These are phyloP conservation scores for Candida sp. DNA, from an alignment of 1,139 yeast species.

Conservation along the genomic window DNA sequence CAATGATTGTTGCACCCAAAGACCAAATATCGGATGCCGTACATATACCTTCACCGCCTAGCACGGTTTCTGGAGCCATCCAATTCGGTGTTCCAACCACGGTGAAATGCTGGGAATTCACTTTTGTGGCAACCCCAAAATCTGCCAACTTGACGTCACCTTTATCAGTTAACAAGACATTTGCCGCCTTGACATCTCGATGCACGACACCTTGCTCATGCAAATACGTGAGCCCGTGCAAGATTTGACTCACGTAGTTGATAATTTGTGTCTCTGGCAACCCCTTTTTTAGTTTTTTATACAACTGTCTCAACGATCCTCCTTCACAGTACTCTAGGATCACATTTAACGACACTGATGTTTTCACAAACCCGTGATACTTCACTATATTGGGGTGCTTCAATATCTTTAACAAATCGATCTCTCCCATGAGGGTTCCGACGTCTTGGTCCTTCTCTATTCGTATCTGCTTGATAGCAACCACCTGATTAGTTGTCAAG, in stretches of 20 bases:
- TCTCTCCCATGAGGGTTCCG: conserved; percentile 75
- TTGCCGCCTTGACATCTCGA: conserved; percentile 93
- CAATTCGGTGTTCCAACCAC: conserved; percentile 79
- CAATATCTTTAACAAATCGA: conserved; percentile 79
- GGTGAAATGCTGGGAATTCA: conserved; percentile 43
- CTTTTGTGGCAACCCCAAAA: conserved; percentile 80
- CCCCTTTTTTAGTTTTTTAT: conserved; percentile 56
- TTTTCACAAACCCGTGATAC: conserved; percentile 86
- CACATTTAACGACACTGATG: conserved; percentile 67
- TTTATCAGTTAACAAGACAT: conserved; percentile 84
- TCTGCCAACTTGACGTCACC: conserved; percentile 95
- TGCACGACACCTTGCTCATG: conserved; percentile 79
- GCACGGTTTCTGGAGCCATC: conserved; percentile 86
- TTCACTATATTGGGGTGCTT: conserved; percentile 89
- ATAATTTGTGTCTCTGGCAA: conserved; percentile 67
- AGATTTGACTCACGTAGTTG: conserved; percentile 67
- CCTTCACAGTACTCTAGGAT: conserved; percentile 80
- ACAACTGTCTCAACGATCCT: conserved; percentile 79
- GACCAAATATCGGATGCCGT: conserved; percentile 93
- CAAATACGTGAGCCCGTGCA: conserved; percentile 71
- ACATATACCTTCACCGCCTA: conserved; percentile 83
- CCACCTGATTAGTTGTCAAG: conserved; percentile 64
- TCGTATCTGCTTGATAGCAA: conserved; percentile 85
- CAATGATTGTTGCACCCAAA: conserved; percentile 93
- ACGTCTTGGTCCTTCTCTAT: conserved; percentile 53